Base-by-base conservation (phyloP, 2,329 filamentous ascomycete species). In the Diaporthe destruens region DNA sequence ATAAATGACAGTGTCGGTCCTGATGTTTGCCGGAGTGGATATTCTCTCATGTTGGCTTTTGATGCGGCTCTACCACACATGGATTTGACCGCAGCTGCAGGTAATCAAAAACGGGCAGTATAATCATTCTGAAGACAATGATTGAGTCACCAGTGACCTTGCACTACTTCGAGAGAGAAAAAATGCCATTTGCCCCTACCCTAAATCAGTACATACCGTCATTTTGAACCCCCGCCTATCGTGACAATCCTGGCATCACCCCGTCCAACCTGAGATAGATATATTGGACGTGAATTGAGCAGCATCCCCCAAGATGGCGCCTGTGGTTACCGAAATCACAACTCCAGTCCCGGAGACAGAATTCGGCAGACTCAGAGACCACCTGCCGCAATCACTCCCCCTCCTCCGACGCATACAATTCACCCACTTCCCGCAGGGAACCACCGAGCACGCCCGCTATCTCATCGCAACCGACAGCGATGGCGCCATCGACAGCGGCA, bases 321-420 rank as follows among this genome's bases (percentile, higher is more conserved):
- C 74, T 7, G 3, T 23, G 7, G 69, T 77, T 29, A 68, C 76
- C 14, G 77, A 80, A 69, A 69, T 74, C 47, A 69, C 75, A 29
- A 65, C 63, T 32, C 71, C 69, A 53, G 74, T 77, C 8, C 75
- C 78, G 16, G 74, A 71, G 14, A 75, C 74, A 74, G 80, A 91
- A 54, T 78, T 89, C n/a, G 71, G 76, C 2, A 84, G 87, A 16
- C 84, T 93, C 0, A 77, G 80, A 34, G 77, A 80, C 3, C 84
- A 88, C 44, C 81, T 92, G 11, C 91, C 91, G 0, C 81, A 87
- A 76, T 89, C 89, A 6, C 82, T 93, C 18, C 86, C 89, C 7
- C 80, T 93, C 6, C 83, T 90, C 57, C 87, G 92, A n/a, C 86
- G 91, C 2, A 82, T 93, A 6, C 89, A 92, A 74, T 91, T 89